phyloP scores from a whole-genome alignment of 805 yeast genomes.

The Ogataea methanolica region DNA sequence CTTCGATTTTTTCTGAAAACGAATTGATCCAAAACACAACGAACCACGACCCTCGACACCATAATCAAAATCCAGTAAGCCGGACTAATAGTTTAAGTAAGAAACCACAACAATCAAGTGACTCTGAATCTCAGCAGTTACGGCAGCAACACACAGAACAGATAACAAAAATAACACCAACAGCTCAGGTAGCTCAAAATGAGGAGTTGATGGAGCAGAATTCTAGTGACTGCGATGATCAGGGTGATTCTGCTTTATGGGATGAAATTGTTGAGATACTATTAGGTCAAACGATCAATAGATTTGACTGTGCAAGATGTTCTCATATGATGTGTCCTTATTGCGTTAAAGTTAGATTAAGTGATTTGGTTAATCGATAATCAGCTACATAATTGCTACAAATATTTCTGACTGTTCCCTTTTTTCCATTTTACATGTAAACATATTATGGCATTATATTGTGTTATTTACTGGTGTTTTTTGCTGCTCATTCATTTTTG shows the following conservation, averaged over 20 bases:
- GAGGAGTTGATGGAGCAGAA: not conserved
- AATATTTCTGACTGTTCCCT: not conserved
- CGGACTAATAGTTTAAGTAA: not conserved
- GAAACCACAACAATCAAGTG: too few species aligned
- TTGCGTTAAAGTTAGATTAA: conserved; percentile 26
- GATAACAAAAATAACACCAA: too few species aligned
- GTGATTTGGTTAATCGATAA: conserved; percentile 15
- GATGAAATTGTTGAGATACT: conserved; percentile 10
- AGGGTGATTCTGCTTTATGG: conserved; percentile 6
- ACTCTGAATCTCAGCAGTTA: too few species aligned
- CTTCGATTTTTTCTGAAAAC: not conserved
- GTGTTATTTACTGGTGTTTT: too few species aligned
- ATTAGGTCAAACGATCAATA: conserved; percentile 11
- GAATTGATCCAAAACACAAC: not conserved
- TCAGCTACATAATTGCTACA: not conserved
- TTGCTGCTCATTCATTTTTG: too few species aligned
- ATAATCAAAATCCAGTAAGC: not conserved
- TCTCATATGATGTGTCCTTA: conserved; percentile 32
- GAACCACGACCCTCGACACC: not conserved
- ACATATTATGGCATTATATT: too few species aligned
- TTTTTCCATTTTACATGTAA: too few species aligned
- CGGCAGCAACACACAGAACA: too few species aligned
- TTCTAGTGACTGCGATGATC: not conserved
- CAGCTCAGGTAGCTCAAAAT: too few species aligned
- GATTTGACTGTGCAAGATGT: conserved; percentile 27